A percentile compares a stretch with the other conserved stretches of the same genome.
phyloP scores from a whole-genome alignment of 2,329 filamentous ascomycete genomes.

The Monilinia vaccinii-corymbosi region DNA sequence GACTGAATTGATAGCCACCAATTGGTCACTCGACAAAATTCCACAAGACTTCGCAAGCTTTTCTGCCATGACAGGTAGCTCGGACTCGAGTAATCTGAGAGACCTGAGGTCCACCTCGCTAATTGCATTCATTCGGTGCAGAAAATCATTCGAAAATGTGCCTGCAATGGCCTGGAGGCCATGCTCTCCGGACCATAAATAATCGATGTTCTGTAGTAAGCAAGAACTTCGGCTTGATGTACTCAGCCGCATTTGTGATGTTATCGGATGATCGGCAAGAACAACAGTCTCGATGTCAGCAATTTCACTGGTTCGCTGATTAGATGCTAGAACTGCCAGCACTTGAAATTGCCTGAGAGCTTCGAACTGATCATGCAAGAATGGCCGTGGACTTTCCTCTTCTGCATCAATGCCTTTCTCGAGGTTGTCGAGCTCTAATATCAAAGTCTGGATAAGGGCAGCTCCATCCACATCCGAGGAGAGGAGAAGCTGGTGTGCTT shows the following conservation, averaged over 20 bases:
- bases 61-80: constrained; percentile 52
- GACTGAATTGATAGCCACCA: constrained; percentile 33
- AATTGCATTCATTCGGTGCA: constrained; percentile 45
- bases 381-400: constrained; percentile 37
- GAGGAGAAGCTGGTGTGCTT: constrained; percentile 49
- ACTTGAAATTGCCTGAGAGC: constrained; percentile 39
- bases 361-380: constrained; percentile 48
- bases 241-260: constrained; percentile 23
- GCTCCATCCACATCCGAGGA: constrained; percentile 28
- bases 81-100: constrained; percentile 53
- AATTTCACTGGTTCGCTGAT: background rate
- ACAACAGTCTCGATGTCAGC: constrained; percentile 22
- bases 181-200: constrained; percentile 26
- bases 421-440: constrained; percentile 42
- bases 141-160: constrained; percentile 41
- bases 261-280: constrained; percentile 26
- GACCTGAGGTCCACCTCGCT: constrained; percentile 48
- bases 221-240: constrained; percentile 20
- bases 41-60: constrained; percentile 30
- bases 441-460: constrained; percentile 39
- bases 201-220: constrained; percentile 24
- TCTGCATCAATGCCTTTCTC: constrained; percentile 38
- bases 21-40: constrained; percentile 38
- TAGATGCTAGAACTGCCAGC: constrained; percentile 15
- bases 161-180: constrained; percentile 38